Conservation (phyloP, 148 eudicot genomes). For the Pharnaceum exiguum region DNA sequence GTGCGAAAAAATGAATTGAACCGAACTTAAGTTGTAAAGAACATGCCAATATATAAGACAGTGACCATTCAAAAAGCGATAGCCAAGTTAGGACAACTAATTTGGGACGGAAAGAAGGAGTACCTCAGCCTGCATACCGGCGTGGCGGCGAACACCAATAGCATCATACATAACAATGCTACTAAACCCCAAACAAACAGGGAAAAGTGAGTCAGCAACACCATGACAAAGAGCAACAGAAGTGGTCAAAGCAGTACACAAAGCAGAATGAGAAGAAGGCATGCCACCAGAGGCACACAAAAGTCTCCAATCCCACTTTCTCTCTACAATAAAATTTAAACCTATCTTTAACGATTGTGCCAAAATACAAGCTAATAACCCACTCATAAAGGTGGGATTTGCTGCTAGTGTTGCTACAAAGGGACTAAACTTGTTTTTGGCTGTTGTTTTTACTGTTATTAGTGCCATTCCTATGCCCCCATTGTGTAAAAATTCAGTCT, state of each 20-base stretch:
- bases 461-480: conserved; percentile 60
- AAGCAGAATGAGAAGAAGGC: conserved; percentile 93
- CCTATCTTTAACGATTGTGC: conserved; percentile 69
- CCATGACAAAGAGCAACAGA: conserved; percentile 90
- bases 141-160: conserved; percentile 84
- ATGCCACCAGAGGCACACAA: conserved; percentile 88
- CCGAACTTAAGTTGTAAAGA: too few relatives aligned
- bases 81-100: background rate
- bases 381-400: conserved; percentile 77
- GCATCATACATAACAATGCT: conserved; percentile 98
- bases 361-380: conserved; percentile 49
- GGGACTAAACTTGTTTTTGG: conserved; percentile 58
- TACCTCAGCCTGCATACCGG: conserved; percentile 98
- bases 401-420: conserved; percentile 59
- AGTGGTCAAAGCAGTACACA: conserved; percentile 79
- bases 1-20: too few relatives aligned
- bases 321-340: conserved; percentile 69
- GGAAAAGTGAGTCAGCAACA: conserved; percentile 75
- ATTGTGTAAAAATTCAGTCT: conserved; percentile 26
- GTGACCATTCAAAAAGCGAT: too few relatives aligned
- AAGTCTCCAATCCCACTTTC: conserved; percentile 65
- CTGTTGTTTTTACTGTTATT: conserved; percentile 55
- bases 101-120: too few relatives aligned
- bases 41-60: too few relatives aligned
- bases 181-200: conserved; percentile 85